Percentiles rank a stretch among this genome's conserved stretches.
Evolutionary conservation across 129 eudicot genomes (phyloP).

Genomic region (Saposhnikovia divaricata): DNA sequence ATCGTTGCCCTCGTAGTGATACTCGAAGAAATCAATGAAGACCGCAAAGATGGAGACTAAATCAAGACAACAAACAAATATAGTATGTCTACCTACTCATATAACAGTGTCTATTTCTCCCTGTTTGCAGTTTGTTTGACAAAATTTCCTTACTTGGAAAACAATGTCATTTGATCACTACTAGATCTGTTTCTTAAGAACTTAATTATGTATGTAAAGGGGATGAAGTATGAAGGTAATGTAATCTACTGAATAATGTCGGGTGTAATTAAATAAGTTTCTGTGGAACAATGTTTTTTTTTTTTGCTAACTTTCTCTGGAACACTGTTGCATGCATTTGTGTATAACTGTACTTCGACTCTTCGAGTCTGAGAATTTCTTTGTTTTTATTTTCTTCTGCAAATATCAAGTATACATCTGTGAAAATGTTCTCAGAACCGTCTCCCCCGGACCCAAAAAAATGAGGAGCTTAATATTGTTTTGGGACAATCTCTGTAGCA

Average conservation of each 20-base stretch:
- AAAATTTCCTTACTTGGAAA: background rate
- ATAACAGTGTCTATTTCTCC: background rate
- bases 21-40: slow-evolving; percentile 28
- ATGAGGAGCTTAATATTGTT: too few relatives aligned
- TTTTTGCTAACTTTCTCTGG: background rate
- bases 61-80: background rate
- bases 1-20: slow-evolving; percentile 35
- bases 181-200: background rate
- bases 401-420: too few relatives aligned
- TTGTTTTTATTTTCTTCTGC: background rate
- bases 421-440: background rate
- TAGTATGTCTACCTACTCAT: background rate
- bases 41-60: slow-evolving; percentile 6
- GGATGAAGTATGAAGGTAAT: background rate
- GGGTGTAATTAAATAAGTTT: background rate
- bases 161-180: background rate
- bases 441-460: background rate
- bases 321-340: background rate
- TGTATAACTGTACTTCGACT: too few relatives aligned
- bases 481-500: too few relatives aligned
- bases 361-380: background rate
- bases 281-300: background rate
- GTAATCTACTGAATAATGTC: background rate
- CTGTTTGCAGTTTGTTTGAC: background rate
- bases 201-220: background rate